These are phyloP conservation scores for Polytrichum commune DNA, from an alignment of 225 moss, liverwort and hornwort genomes.

Conservation along the genomic window DNA sequence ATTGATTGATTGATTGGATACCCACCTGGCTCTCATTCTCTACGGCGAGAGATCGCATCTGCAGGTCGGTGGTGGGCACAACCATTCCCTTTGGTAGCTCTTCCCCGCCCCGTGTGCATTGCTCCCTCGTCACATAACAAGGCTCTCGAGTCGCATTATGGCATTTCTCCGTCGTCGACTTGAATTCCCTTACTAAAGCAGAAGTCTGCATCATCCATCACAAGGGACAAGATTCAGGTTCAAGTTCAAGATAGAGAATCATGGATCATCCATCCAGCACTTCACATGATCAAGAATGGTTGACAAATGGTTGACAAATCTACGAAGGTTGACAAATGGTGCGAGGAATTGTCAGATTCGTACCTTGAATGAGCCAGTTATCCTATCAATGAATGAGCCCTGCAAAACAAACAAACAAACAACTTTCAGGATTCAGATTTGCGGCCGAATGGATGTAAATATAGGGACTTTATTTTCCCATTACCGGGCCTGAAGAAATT, in stretches of 20 bases:
- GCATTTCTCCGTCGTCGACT: not conserved
- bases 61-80: constrained; percentile 64
- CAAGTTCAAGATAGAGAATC: not conserved
- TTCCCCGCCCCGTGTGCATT: constrained; percentile 19
- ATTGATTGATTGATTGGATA: not conserved
- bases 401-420: constrained; percentile 16
- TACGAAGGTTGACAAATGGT: not conserved
- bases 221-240: not conserved
- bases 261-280: not conserved
- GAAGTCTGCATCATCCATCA: not conserved
- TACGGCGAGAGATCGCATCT: constrained; percentile 49
- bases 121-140: constrained; percentile 13
- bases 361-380: constrained; percentile 26
- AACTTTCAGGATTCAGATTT: not conserved
- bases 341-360: not conserved
- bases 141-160: not conserved
- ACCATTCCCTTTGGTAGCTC: constrained; percentile 54
- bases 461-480: no score
- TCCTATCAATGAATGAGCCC: constrained; percentile 23
- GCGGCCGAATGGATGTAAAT: no score
- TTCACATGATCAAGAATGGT: not conserved
- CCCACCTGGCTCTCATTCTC: constrained; percentile 27
- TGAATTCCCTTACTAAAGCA: not conserved
- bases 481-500: not conserved
- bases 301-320: no score